Evolutionary conservation across 2,329 filamentous ascomycete species (phyloP), one percentile per base, ranked within the genome.

Genomic region (Aureobasidium subglaciale): DNA sequence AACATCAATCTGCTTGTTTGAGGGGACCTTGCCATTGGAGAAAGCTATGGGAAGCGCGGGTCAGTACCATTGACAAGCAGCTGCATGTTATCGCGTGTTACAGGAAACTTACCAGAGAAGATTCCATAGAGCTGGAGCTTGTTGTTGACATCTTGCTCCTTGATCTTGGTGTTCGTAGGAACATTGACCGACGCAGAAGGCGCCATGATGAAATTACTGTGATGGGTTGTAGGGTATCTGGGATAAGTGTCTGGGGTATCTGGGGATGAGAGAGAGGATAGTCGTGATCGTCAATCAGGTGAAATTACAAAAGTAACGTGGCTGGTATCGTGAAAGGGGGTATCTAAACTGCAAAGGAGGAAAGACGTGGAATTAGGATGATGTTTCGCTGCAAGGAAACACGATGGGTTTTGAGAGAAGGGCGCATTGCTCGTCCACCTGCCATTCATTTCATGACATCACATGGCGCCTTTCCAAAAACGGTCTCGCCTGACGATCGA

Each of bases 81-180:
- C 15, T 20, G 20, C 2, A 24, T 25, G 16, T 8, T 16, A 5
- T 63, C 18, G 40, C 30, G 27, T 48, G 25, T 34, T 52, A n/a
- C 16, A 32, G 16, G 13, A 35, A 38, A 49, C 75, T 59, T 70
- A 84, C 81, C 81, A 63, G 79, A 76, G 73, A 85, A 82, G 71
- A 97, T 96, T 67, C 92, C 93, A 67, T 95, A 99, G 34, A 97
- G 74, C 73, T 96, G 91, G 50, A 99, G 84, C 78, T 99, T 99
- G 70, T 85, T 83, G 73, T 93, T 93, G 73, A 97, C 86, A 70
- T 96, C 82, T 67, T 75, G 81, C 76, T 95, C 89, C 80, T 91
- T 92, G 70, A 81, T 72, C 75, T 87, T 85, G 59, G 79, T 66
- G 71, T 93, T 80, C 60, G 82, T 85, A 29, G 89, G 88, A 64